Evolutionary conservation across 2,329 filamentous ascomycete species (phyloP), one percentile per base, ranked within the genome.

Genomic region (Colletotrichum sp.): DNA sequence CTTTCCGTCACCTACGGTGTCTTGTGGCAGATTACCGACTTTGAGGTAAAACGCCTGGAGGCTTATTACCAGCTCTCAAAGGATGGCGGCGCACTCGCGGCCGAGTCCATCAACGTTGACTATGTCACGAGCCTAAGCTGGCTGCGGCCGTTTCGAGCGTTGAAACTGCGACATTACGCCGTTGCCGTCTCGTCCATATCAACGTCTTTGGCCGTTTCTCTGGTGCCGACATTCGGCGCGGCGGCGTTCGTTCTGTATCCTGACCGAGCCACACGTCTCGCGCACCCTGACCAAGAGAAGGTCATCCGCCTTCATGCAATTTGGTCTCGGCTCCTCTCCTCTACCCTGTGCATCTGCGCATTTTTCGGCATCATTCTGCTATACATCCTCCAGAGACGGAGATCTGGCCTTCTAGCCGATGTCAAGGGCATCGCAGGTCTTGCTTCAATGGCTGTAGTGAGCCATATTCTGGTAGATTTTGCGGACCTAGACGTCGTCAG

Each of bases 401-500:
- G 90, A 52, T 94, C 92, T 5, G 94, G 94, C 1, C 86, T 95
- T 18, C 83, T 92, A 5, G 90, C 91, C 8, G 92, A 95, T 80
- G 93, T 94, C 8, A 92, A 91, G 78, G 94, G 94, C 8, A 94
- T 95, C 67, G 93, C 93, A 3, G 94, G 94, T 3, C 88, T 95
- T 48, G 94, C 94, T 8, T 91, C 93, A 71, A 95, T 95, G 93
- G 93, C 94, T 12, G 93, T 94, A 4, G 91, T 91, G 76, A 92
- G 90, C 77, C 93, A 95, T 78, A 94, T 95, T 81, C 85, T 95
- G 77, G 92, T 92, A 83, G 94, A 95, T 80, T 95, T 95, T 80
- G 92, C 91, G 77, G 92, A 92, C 72, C 90, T 94, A 84, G 94
- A 95, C 80, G 90, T 91, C 2, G 93, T 91, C 9, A 91, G 88